Conservation (phyloP, 108 stramenopile genomes). For the Cyclotella atomus region DNA sequence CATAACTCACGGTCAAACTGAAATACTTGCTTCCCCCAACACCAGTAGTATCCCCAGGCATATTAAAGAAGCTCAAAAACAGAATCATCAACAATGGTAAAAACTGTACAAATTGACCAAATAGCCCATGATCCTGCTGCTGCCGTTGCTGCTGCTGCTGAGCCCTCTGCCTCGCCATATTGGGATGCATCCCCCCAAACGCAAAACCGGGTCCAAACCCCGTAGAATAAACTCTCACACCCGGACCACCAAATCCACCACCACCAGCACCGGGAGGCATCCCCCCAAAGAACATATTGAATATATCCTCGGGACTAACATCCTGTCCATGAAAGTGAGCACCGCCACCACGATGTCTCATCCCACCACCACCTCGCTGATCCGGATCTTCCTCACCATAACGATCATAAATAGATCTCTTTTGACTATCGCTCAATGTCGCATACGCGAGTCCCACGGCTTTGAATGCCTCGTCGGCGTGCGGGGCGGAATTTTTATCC, state of each 20-base stretch:
- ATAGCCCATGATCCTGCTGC: slow-evolving; percentile 23
- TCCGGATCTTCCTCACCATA: slow-evolving; percentile 93
- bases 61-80: slow-evolving; percentile 70
- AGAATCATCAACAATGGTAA: slow-evolving; percentile 80
- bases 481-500: slow-evolving; percentile 90
- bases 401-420: slow-evolving; percentile 87
- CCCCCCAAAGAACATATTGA: slow-evolving; percentile 97
- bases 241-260: slow-evolving; percentile 29
- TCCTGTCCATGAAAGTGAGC: slow-evolving; percentile 72
- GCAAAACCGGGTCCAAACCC: slow-evolving; percentile 60
- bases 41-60: slow-evolving; percentile 31
- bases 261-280: slow-evolving; percentile 60
- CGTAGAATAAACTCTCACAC: slow-evolving; percentile 51
- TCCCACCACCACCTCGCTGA: slow-evolving; percentile 81
- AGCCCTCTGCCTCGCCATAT: slow-evolving; percentile 48
- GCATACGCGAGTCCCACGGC: slow-evolving; percentile 90
- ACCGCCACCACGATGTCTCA: slow-evolving; percentile 50
- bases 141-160: slow-evolving; percentile 37
- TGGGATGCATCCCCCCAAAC: slow-evolving; percentile 59
- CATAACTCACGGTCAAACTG: slow-evolving; percentile 72
- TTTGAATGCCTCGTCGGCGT: slow-evolving; percentile 96
- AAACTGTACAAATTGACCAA: slow-evolving; percentile 58
- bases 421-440: slow-evolving; percentile 85
- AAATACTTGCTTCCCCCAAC: slow-evolving; percentile 78
- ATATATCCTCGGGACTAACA: slow-evolving; percentile 92